phyloP scores from a whole-genome alignment of 2,329 filamentous ascomycete species.

The Alternaria consortialis region DNA sequence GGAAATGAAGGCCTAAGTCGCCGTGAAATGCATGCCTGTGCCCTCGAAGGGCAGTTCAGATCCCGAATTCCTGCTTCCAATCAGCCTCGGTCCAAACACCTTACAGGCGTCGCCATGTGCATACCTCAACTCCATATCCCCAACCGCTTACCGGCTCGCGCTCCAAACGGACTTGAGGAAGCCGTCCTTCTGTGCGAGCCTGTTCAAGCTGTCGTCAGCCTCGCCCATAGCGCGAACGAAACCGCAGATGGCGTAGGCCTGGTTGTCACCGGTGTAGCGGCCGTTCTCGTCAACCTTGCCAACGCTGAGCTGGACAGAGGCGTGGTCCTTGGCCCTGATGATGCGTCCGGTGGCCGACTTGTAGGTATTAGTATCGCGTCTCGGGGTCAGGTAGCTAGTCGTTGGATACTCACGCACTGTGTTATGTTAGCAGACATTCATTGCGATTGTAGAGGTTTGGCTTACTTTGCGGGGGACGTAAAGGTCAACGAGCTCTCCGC shows the following conservation, averaged over 20 bases:
- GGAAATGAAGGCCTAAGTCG: conserved; percentile 39
- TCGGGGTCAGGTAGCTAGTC: conserved; percentile 6
- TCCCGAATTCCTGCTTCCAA: conserved; percentile 38
- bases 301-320: conserved; percentile 94
- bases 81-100: conserved; percentile 23
- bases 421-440: neutral
- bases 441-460: neutral
- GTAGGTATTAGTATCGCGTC: conserved; percentile 33
- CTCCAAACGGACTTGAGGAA: conserved; percentile 98
- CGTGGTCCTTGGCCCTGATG: conserved; percentile 99
- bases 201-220: conserved; percentile 95
- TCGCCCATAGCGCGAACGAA: conserved; percentile 98
- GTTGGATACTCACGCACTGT: conserved; percentile 51
- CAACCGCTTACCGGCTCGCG: conserved; percentile 64
- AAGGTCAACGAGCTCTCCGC: conserved; percentile 97
- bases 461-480: conserved; percentile 43
- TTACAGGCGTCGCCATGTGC: conserved; percentile 1
- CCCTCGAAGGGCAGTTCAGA: conserved; percentile 37
- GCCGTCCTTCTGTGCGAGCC: conserved; percentile 93
- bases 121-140: conserved; percentile 46
- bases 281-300: conserved; percentile 99
- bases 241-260: conserved; percentile 95
- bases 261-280: conserved; percentile 95
- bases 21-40: conserved; percentile 41
- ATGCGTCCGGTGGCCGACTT: conserved; percentile 73